A percentile compares a stretch with the other conserved stretches of the same genome.
These are phyloP conservation scores for Trichoderma semiorbis DNA, from an alignment of 2,329 filamentous ascomycete genomes.

Conservation along the genomic window DNA sequence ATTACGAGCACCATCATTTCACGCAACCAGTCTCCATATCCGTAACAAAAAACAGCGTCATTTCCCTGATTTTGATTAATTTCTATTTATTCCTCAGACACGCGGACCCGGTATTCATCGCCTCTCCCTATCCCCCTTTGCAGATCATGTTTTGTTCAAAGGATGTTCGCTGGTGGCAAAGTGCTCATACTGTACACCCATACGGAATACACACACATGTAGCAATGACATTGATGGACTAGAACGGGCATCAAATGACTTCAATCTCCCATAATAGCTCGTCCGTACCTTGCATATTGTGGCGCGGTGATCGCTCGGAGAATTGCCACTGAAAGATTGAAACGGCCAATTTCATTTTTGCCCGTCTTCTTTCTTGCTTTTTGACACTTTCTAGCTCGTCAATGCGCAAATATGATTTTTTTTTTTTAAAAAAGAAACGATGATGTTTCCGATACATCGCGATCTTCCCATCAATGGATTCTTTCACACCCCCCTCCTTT, in stretches of 20 bases:
- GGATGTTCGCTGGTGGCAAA: neutral
- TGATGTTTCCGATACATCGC: constrained; percentile 11
- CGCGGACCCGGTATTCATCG: neutral
- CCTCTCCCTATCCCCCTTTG: neutral
- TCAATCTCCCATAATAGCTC: neutral
- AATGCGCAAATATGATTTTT: neutral
- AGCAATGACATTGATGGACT: neutral
- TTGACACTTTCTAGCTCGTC: neutral
- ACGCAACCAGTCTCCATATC: neutral
- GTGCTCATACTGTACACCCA: neutral
- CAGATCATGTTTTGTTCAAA: neutral
- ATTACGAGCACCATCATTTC: neutral
- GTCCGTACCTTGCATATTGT: constrained; percentile 11
- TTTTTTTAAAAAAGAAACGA: neutral
- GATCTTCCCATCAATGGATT: neutral
- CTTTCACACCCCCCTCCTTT: neutral
- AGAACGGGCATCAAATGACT: neutral
- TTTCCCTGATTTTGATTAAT: neutral
- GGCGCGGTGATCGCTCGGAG: constrained; percentile 13
- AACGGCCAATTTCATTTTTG: neutral
- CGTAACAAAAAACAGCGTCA: neutral
- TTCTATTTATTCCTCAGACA: neutral
- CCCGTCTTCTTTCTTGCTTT: neutral
- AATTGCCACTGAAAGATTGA: neutral
- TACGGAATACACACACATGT: neutral